A percentile compares a stretch with the other conserved stretches of the same genome.
Evolutionary conservation across 2,329 filamentous ascomycete genomes (phyloP).

Genomic region (Exophiala spinifera): DNA sequence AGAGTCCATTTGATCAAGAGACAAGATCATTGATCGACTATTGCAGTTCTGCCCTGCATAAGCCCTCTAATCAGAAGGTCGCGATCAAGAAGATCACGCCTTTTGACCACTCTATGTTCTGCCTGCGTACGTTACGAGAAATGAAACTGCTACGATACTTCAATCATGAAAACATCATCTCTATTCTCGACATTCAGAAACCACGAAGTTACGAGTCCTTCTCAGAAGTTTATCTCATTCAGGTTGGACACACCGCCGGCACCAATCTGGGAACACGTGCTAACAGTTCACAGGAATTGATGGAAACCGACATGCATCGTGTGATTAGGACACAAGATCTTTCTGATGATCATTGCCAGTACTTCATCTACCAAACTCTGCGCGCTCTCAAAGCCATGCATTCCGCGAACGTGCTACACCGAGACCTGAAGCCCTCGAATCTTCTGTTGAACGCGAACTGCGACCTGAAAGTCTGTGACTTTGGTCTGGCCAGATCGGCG

Average conservation of each 20-base stretch:
- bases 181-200: constrained; percentile 98
- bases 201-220: constrained; percentile 94
- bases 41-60: constrained; percentile 87
- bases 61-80: constrained; percentile 96
- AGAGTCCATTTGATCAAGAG: constrained; percentile 9
- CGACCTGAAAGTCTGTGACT: constrained; percentile 98
- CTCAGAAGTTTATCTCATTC: constrained; percentile 97
- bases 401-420: constrained; percentile 94
- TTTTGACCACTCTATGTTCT: constrained; percentile 99
- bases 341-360: constrained; percentile 98
- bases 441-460: constrained; percentile 96
- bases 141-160: constrained; percentile 99
- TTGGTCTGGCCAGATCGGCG: constrained; percentile 90
- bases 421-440: constrained; percentile 96
- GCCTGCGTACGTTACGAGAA: constrained; percentile 89
- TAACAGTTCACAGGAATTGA: constrained; percentile 68
- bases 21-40: background rate
- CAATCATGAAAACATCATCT: constrained; percentile 99
- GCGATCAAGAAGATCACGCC: constrained; percentile 99
- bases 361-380: constrained; percentile 99
- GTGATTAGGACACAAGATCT: constrained; percentile 98
- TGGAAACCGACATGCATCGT: constrained; percentile 99
- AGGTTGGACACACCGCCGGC: constrained; percentile 56
- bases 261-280: constrained; percentile 7
- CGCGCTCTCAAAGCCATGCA: constrained; percentile 99